Evolutionary conservation across 352 stramenopile species (phyloP), one percentile per base, ranked within the genome.

Genomic region (Phytophthora sp.): DNA sequence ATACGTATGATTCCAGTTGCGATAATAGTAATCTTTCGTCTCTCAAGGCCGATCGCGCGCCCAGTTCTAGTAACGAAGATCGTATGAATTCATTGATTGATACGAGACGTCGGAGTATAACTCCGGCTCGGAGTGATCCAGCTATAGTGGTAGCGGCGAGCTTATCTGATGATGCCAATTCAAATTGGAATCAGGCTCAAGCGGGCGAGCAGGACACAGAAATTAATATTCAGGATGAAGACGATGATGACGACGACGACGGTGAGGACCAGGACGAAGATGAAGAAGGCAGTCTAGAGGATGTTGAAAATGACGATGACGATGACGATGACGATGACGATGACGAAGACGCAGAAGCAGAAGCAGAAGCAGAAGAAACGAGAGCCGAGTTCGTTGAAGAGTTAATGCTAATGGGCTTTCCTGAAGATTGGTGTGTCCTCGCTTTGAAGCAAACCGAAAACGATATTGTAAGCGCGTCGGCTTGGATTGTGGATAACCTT

Each of bases 401-500:
- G 66, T 73, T 98, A 4, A 95, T 95, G 80, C 74, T 97, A 7
- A 97, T 98, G 85, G 92, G 92, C 0, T 98, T 98, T 38, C 91
- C 92, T 0, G 84, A 97, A 55, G 89, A 97, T 53, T 98, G 92
- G 92, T 98, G 92, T 27, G 65, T 95, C 0, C 48, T 97, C 35
- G 92, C 92, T 1, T 58, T 98, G 24, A 95, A 97, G 20, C 87
- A 98, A 42, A 97, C 91, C 0, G 82, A 91, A 43, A 97, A 96
- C 50, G 89, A 98, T 43, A 94, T 98, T 32, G 82, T 97, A 1
- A 74, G 75, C 38, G 92, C 92, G 0, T 97, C 88, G 0, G 88
- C 91, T 3, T 98, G 92, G 92, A 97, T 98, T 45, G 92, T 98
- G 1, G 92, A 98, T 48, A 97, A 98, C 52, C 61, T 98, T 2